A percentile compares a stretch with the other conserved stretches of the same genome.
Evolutionary conservation across 345 rosid genomes (phyloP).

Genomic region (Eucalyptus cloeziana): DNA sequence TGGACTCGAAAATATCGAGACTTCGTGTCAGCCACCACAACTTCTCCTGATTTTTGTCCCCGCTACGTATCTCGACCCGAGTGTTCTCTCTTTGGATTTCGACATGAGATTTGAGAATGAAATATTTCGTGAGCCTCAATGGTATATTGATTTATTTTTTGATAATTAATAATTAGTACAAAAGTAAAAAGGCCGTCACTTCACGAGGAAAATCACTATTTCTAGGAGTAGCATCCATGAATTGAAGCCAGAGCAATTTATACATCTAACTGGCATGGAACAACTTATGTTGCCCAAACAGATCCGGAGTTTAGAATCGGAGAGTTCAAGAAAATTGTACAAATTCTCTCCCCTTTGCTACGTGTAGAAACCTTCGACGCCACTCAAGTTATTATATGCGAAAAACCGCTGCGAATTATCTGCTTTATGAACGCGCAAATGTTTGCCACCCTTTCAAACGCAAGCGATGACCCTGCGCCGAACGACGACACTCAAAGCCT

Average conservation of each 20-base stretch:
- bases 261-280: neutral
- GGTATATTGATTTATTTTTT: neutral
- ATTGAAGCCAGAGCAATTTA: neutral
- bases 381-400: neutral
- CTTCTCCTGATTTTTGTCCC: neutral
- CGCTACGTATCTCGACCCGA: neutral
- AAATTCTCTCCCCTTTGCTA: neutral
- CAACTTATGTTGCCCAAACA: neutral
- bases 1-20: neutral
- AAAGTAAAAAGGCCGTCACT: neutral
- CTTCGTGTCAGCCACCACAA: neutral
- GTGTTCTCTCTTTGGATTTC: neutral
- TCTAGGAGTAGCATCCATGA: neutral
- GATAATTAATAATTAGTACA: neutral
- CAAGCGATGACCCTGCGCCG: neutral
- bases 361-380: neutral
- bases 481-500: neutral
- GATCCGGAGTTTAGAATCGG: neutral
- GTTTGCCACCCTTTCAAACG: neutral
- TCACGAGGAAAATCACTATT: neutral
- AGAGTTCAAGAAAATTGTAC: neutral
- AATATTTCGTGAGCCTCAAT: neutral
- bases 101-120: neutral
- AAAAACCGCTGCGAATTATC: neutral
- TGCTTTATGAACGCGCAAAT: neutral